Conservation (phyloP, 192 early-diverging fungal species). For the Dissophora globulifera region DNA sequence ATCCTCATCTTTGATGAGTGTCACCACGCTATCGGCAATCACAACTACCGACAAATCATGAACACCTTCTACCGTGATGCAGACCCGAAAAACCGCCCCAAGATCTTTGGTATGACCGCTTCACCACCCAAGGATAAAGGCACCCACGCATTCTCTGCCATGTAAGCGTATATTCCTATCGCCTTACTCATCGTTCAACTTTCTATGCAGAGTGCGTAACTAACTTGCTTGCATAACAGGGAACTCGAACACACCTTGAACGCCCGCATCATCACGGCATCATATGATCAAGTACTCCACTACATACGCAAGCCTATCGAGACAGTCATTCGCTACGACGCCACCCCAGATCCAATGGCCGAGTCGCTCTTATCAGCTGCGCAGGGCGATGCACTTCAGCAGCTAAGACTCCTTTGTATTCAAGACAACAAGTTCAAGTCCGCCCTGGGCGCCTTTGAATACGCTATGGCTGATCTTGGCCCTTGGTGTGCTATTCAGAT, state of each 20-base stretch:
- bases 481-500: conserved; percentile 82
- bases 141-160: conserved; percentile 13
- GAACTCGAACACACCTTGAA: conserved; percentile 66
- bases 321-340: background rate
- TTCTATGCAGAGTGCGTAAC: no score
- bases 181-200: no score
- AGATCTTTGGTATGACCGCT: conserved; percentile 93
- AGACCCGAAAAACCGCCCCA: conserved; percentile 64
- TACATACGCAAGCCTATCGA: background rate
- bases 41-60: conserved; percentile 86
- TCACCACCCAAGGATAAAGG: conserved; percentile 71
- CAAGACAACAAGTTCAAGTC: conserved; percentile 49
- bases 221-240: conserved; percentile 18
- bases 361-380: no score
- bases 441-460: conserved; percentile 51
- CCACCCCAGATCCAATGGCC: background rate
- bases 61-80: conserved; percentile 77
- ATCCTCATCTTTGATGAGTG: conserved; percentile 94
- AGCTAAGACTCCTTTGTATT: conserved; percentile 37
- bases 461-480: conserved; percentile 68
- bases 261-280: conserved; percentile 66
- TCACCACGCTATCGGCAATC: conserved; percentile 82
- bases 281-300: conserved; percentile 45
- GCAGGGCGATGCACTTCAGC: conserved; percentile 29
- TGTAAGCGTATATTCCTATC: conserved; percentile 3